Evolutionary conservation across 2,329 filamentous ascomycete genomes (phyloP).

Genomic region (Colletotrichum liaoningense): DNA sequence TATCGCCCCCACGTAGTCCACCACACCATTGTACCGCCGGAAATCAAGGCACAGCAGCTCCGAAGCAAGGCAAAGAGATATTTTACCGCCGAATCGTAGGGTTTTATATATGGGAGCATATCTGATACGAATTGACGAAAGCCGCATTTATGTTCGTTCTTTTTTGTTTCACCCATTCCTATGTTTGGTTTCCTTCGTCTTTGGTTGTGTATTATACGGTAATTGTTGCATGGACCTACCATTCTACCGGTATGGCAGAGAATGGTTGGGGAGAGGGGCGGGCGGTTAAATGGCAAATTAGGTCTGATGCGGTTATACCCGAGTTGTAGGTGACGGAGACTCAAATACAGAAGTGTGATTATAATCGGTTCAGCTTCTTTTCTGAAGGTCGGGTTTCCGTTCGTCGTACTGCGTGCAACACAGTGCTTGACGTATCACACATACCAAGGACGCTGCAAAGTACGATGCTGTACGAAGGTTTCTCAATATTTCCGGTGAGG

Average conservation of each 20-base stretch:
- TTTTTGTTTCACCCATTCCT: not conserved
- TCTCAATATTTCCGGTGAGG: not conserved
- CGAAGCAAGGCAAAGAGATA: constrained; percentile 77
- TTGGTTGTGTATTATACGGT: not conserved
- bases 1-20: constrained; percentile 95
- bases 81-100: constrained; percentile 71
- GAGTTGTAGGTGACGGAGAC: constrained; percentile 1
- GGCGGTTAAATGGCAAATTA: not conserved
- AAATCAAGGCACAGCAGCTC: constrained; percentile 76
- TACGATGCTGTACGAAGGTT: not conserved
- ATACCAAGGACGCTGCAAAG: not conserved
- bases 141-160: not conserved
- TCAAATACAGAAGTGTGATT: not conserved
- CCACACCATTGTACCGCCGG: constrained; percentile 79
- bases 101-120: not conserved
- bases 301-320: constrained; percentile 11
- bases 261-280: not conserved
- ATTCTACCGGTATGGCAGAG: not conserved
- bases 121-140: constrained; percentile 32
- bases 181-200: not conserved
- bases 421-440: not conserved
- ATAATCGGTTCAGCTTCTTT: not conserved
- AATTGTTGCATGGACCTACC: not conserved
- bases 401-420: not conserved
- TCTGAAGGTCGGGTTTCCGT: not conserved